Percentiles rank a stretch among this genome's conserved stretches.
phyloP scores from a whole-genome alignment of 805 yeast genomes.

The Metschnikowia vanudenii region DNA sequence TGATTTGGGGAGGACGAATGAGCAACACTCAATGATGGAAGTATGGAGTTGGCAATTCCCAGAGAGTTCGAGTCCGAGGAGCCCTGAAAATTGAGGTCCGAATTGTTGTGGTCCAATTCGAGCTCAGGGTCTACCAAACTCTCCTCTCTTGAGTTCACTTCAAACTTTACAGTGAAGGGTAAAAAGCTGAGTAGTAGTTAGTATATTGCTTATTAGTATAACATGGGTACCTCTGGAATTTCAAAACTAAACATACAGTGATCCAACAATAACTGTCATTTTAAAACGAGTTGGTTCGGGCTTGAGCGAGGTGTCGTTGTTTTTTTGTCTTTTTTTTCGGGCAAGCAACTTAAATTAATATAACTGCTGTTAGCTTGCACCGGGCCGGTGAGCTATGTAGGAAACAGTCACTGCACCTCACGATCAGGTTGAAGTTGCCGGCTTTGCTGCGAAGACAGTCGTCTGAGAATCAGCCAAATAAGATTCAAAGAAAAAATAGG shows the following conservation, averaged over 20 bases:
- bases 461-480: too few species aligned
- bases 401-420: slow-evolving; percentile 7
- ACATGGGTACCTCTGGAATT: background rate
- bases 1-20: slow-evolving; percentile 22
- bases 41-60: slow-evolving; percentile 25
- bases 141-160: slow-evolving; percentile 30
- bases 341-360: background rate
- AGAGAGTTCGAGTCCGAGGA: slow-evolving; percentile 6
- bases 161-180: slow-evolving; percentile 74
- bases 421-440: background rate
- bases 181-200: slow-evolving; percentile 46
- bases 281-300: background rate
- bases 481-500: too few species aligned
- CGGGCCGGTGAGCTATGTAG: slow-evolving; percentile 7
- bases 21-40: slow-evolving; percentile 40
- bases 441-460: background rate
- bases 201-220: slow-evolving; percentile 10
- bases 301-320: background rate
- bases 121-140: slow-evolving; percentile 9
- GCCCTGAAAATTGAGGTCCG: slow-evolving; percentile 1
- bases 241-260: slow-evolving; percentile 49
- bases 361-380: slow-evolving; percentile 9
- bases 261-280: slow-evolving; percentile 71
- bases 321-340: background rate
- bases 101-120: slow-evolving; percentile 4